These are phyloP conservation scores for Caloboletus firmus DNA, from an alignment of 1,284 basidiomycete genomes.

Conservation along the genomic window DNA sequence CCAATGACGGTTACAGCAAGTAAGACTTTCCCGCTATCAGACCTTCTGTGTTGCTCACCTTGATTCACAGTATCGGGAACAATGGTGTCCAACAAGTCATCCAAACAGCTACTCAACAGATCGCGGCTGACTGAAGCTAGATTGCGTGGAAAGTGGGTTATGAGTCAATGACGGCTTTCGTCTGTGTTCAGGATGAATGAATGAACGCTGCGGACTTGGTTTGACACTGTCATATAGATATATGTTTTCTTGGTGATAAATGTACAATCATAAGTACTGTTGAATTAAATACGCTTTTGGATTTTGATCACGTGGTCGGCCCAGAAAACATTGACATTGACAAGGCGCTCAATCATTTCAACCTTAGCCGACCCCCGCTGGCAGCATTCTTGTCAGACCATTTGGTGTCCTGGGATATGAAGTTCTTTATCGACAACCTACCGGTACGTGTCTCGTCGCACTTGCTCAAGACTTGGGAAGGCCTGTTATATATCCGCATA, in stretches of 20 bases:
- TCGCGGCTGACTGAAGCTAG: conserved; percentile 20
- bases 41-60: conserved; percentile 2
- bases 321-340: neutral
- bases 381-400: neutral
- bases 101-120: conserved; percentile 28
- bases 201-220: neutral
- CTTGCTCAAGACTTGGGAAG: neutral
- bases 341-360: neutral
- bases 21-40: conserved; percentile 17
- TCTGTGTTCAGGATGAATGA: neutral
- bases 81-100: conserved; percentile 24
- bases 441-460: conserved; percentile 53
- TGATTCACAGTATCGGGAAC: conserved; percentile 24
- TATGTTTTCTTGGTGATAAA: conserved; percentile 1
- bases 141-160: neutral
- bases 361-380: neutral
- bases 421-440: conserved; percentile 94
- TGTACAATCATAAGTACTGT: neutral
- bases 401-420: conserved; percentile 58
- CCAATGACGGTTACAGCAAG: conserved; percentile 62
- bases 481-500: neutral
- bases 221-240: neutral
- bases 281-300: neutral
- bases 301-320: conserved; percentile 16
- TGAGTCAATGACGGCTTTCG: neutral